These are phyloP conservation scores for Monilinia aucupariae DNA, from an alignment of 2,329 filamentous ascomycete species.

Conservation along the genomic window DNA sequence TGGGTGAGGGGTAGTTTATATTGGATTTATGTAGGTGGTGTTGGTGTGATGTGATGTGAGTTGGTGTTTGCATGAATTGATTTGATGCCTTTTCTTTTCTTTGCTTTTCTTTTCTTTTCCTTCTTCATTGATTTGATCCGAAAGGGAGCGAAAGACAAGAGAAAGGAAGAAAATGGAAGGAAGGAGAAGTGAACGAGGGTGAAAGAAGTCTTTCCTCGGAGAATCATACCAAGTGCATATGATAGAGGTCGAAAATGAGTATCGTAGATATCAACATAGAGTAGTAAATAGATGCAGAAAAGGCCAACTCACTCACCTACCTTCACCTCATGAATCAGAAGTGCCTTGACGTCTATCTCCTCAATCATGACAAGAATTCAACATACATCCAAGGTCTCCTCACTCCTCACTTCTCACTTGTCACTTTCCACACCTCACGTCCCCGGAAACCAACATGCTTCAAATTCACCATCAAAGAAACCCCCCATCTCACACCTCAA, in stretches of 20 bases:
- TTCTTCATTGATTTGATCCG: background rate
- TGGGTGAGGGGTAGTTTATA: background rate
- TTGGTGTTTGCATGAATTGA: background rate
- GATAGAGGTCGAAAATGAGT: no score
- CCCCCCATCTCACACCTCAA: no score
- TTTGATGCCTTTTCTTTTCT: background rate
- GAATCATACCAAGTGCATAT: no score
- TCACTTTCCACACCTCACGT: no score
- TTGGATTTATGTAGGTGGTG: background rate
- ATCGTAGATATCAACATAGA: no score
- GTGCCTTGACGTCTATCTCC: background rate
- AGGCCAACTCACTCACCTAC: background rate
- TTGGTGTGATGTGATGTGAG: background rate
- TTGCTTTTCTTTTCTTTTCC: no score
- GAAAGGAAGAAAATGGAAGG: background rate
- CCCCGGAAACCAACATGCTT: no score
- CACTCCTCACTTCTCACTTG: background rate
- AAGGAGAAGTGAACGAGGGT: background rate
- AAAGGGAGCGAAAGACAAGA: no score
- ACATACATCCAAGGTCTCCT: background rate
- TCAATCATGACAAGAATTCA: background rate
- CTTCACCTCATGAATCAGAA: no score
- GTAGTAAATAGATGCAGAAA: no score
- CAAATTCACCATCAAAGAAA: no score
- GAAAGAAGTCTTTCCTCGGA: background rate